Conservation (phyloP, 208 protist species). For the Leishmania guyanensis region DNA sequence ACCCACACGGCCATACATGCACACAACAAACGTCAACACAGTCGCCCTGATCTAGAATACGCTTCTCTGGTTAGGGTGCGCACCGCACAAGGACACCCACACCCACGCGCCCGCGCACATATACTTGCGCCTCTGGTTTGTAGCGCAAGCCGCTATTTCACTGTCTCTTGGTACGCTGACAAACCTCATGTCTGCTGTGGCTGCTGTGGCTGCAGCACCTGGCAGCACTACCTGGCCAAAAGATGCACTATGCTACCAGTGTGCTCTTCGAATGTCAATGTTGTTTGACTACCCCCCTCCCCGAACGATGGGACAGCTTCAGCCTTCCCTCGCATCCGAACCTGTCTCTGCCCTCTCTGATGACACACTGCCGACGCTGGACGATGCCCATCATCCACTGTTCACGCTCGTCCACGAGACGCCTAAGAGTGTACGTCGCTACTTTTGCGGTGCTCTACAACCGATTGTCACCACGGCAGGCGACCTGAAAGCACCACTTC, state of each 20-base stretch:
- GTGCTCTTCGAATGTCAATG: constrained; percentile 88
- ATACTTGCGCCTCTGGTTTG: not conserved
- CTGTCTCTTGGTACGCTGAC: not conserved
- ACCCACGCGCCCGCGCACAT: not conserved
- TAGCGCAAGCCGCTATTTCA: not conserved
- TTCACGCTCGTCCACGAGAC: constrained; percentile 85
- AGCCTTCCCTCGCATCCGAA: not conserved
- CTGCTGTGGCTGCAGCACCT: not conserved
- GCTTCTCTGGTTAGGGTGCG: not conserved
- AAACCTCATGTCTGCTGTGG: constrained; percentile 1
- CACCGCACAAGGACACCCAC: not conserved
- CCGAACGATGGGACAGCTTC: constrained; percentile 27
- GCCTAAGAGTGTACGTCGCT: constrained; percentile 50
- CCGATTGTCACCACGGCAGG: not conserved
- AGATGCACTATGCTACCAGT: constrained; percentile 71
- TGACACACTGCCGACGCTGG: constrained; percentile 36
- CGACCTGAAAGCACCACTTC: not conserved
- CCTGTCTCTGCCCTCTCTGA: not conserved
- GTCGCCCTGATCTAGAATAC: not conserved
- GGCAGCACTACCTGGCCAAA: constrained; percentile 14
- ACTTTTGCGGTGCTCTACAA: constrained; percentile 29
- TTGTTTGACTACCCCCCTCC: constrained; percentile 64
- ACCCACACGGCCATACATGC: not conserved
- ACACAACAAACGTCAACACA: not conserved
- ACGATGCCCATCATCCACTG: constrained; percentile 57